Conservation (phyloP, 495 filamentous ascomycete genomes). For the Neurospora cerealis region DNA sequence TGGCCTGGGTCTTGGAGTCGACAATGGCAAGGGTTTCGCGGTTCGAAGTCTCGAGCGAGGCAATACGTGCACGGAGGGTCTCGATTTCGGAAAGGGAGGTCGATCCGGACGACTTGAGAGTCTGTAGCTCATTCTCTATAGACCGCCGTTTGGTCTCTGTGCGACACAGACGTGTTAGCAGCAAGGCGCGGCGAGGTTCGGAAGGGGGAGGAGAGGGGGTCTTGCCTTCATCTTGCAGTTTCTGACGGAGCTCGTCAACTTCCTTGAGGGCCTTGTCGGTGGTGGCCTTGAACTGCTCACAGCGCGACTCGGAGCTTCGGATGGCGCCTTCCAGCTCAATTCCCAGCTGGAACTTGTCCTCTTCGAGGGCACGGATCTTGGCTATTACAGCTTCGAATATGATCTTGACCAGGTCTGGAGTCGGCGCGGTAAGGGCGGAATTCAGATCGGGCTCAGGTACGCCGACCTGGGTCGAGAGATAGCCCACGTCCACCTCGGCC, state of each 20-base stretch:
- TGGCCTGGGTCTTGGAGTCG: slow-evolving; percentile 79
- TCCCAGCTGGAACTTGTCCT: slow-evolving; percentile 74
- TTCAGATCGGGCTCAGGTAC: slow-evolving; percentile 59
- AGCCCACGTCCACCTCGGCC: slow-evolving; percentile 61
- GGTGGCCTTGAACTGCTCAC: slow-evolving; percentile 65
- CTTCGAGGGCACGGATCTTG: slow-evolving; percentile 74
- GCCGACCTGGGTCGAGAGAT: slow-evolving; percentile 64
- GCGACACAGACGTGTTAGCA: slow-evolving; percentile 7
- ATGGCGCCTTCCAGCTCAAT: slow-evolving; percentile 91
- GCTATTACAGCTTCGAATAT: slow-evolving; percentile 57
- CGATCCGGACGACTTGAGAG: slow-evolving; percentile 64
- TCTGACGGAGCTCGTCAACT: slow-evolving; percentile 63
- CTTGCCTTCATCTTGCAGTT: slow-evolving; percentile 72
- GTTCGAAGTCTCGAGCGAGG: slow-evolving; percentile 81
- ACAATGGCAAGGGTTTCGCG: slow-evolving; percentile 78
- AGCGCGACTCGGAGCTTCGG: slow-evolving; percentile 67
- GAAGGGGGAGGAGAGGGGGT: neutral
- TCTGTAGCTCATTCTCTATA: slow-evolving; percentile 73
- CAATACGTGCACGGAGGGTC: slow-evolving; percentile 65
- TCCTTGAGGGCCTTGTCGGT: slow-evolving; percentile 76
- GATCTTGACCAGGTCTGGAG: slow-evolving; percentile 60
- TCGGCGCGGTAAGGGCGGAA: slow-evolving; percentile 59
- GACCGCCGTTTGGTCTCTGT: slow-evolving; percentile 29
- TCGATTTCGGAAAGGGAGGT: slow-evolving; percentile 68
- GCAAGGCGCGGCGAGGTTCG: neutral